Conservation (phyloP, 176 grass and related monocot species). For the Avena insularis region DNA sequence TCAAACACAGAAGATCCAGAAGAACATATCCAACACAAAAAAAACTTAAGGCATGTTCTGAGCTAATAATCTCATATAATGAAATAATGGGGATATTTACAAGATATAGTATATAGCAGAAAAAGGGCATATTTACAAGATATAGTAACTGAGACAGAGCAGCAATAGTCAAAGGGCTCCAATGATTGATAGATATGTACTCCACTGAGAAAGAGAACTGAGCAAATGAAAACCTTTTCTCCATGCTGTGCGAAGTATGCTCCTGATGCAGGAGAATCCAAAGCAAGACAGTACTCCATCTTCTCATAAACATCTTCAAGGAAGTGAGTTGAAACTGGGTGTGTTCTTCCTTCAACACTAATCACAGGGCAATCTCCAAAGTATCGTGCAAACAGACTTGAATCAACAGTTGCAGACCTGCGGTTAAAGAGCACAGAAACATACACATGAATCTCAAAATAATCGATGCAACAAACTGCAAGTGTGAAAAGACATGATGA, state of each 20-base stretch:
- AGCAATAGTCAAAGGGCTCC: slow-evolving; percentile 19
- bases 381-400: slow-evolving; percentile 87
- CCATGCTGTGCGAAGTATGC: slow-evolving; percentile 59
- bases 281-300: slow-evolving; percentile 81
- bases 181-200: slow-evolving; percentile 32
- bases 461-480: slow-evolving; percentile 29
- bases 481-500: slow-evolving; percentile 24
- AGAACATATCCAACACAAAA: slow-evolving; percentile 5
- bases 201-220: slow-evolving; percentile 21
- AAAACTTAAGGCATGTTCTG: neutral
- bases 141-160: slow-evolving; percentile 31
- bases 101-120: neutral
- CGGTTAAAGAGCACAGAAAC: slow-evolving; percentile 42
- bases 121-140: neutral
- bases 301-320: slow-evolving; percentile 96
- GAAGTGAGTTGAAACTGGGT: slow-evolving; percentile 87
- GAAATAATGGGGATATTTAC: neutral
- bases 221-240: slow-evolving; percentile 57
- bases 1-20: slow-evolving; percentile 26
- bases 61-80: neutral
- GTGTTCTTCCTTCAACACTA: slow-evolving; percentile 95
- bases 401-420: slow-evolving; percentile 96
- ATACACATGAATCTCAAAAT: slow-evolving; percentile 24
- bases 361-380: slow-evolving; percentile 92
- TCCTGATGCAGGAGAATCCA: slow-evolving; percentile 90